Evolutionary conservation across 306 rosid genomes (phyloP), one percentile per base, ranked within the genome.

Genomic region (Sophora flavescens): DNA sequence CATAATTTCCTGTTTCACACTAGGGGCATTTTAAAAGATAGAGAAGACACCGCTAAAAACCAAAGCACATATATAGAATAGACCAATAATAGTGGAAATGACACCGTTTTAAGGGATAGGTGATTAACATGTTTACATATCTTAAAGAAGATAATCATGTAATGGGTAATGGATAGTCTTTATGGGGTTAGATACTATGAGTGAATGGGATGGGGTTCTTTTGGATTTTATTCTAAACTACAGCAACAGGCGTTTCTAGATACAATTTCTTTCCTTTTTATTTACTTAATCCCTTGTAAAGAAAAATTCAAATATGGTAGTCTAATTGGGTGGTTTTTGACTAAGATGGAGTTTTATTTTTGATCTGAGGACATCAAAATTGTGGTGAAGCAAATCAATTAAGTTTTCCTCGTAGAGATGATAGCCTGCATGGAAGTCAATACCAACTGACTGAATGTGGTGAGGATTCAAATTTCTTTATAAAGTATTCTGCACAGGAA

Each of bases 121-220:
- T 68, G 73, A 68, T 68, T n/a, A 68, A 44, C 74, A 8, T 48
- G 32, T 15, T n/a, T 8, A 50, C 74, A 30, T 68, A 68, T 67
- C 59, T 26, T 67, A 11, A 45, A 48, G 2, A n/a, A 8, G 42
- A 48, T 28, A 48, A 68, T 48, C 59, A 32, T 9, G 11, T 28
- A 1, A 28, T 28, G 30, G 30, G 39, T 36, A 3, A 36, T 36
- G 39, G 39, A 36, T 36, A 5, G 6, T 36, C 4, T 3, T 36
- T 3, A 5, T 0, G 4, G 6, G 39, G 39, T 3, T 36, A 3
- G 39, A 36, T 5, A 36, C 39, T 36, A 36, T 36, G 39, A 36
- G 39, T 36, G 39, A 5, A 36, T 36, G 39, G 39, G 4, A 36
- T 5, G 39, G 39, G 39, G n/a, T n/a, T n/a, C n/a, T n/a, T n/a